A percentile compares a stretch with the other conserved stretches of the same genome.
Conservation (phyloP, 768 basidiomycete species). For the Tylopilus subfusipes region DNA sequence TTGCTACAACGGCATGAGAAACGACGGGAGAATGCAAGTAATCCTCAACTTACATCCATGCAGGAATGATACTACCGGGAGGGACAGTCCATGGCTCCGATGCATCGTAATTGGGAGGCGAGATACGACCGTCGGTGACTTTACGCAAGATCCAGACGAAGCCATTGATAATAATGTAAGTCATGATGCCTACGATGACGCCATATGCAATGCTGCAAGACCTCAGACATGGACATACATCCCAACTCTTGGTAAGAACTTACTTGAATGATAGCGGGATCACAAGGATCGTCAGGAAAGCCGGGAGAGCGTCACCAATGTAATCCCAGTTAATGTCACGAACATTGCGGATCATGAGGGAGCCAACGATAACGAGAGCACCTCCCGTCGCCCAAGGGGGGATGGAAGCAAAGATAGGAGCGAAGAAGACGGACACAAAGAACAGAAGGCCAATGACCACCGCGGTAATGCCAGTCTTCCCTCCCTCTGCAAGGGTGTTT, state of each 20-base stretch:
- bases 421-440: conserved; percentile 83
- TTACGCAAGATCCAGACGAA: conserved; percentile 57
- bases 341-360: conserved; percentile 84
- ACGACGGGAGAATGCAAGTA: neutral
- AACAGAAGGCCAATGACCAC: conserved; percentile 70
- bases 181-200: conserved; percentile 73
- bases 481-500: conserved; percentile 57
- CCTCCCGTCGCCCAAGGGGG: conserved; percentile 87
- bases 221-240: neutral
- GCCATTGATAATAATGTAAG: conserved; percentile 73
- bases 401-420: conserved; percentile 85
- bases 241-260: conserved; percentile 17
- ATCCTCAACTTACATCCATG: conserved; percentile 54
- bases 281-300: conserved; percentile 76
- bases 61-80: conserved; percentile 63
- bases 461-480: conserved; percentile 82
- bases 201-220: conserved; percentile 76
- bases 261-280: conserved; percentile 80
- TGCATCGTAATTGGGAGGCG: conserved; percentile 60
- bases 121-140: conserved; percentile 52
- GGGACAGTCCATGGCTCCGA: conserved; percentile 72
- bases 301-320: conserved; percentile 81
- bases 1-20: conserved; percentile 19
- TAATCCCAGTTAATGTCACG: conserved; percentile 89
- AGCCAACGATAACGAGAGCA: conserved; percentile 82